phyloP scores from a whole-genome alignment of 208 protist species.

The Trypanosoma theileri region DNA sequence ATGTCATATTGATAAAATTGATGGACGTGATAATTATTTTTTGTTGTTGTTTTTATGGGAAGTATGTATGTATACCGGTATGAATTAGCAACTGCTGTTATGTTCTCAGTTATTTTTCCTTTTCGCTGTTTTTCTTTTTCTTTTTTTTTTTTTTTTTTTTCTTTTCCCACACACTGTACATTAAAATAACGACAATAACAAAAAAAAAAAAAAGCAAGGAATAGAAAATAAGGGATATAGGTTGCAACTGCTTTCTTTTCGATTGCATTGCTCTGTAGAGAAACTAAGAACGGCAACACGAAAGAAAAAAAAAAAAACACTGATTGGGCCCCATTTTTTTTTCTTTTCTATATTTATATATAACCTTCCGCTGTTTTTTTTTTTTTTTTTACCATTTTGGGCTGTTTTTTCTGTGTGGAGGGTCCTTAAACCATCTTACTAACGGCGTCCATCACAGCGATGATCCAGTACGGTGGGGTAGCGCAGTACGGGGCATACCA shows the following conservation, averaged over 20 bases:
- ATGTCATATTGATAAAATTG: too few species aligned
- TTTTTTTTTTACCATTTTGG: neutral
- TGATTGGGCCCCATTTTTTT: too few species aligned
- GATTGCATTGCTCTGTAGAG: slow-evolving; percentile 6
- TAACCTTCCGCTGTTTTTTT: too few species aligned
- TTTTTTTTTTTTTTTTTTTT: slow-evolving; percentile 2
- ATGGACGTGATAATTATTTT: too few species aligned
- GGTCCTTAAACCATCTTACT: neutral
- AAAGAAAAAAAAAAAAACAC: neutral
- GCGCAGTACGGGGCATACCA: slow-evolving; percentile 27
- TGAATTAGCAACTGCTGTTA: too few species aligned
- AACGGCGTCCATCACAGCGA: neutral
- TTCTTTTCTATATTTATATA: too few species aligned
- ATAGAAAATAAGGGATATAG: neutral
- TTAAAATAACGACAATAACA: too few species aligned
- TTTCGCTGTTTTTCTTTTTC: too few species aligned
- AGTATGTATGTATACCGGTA: too few species aligned
- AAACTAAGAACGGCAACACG: neutral
- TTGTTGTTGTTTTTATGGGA: too few species aligned
- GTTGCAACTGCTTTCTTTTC: neutral
- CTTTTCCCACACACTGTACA: neutral
- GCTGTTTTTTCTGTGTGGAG: neutral
- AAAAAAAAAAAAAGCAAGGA: too few species aligned
- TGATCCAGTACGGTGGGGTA: slow-evolving; percentile 28
- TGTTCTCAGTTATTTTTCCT: too few species aligned